Conservation (phyloP, 2,329 filamentous ascomycete genomes). For the Fusarium phyllophilum region DNA sequence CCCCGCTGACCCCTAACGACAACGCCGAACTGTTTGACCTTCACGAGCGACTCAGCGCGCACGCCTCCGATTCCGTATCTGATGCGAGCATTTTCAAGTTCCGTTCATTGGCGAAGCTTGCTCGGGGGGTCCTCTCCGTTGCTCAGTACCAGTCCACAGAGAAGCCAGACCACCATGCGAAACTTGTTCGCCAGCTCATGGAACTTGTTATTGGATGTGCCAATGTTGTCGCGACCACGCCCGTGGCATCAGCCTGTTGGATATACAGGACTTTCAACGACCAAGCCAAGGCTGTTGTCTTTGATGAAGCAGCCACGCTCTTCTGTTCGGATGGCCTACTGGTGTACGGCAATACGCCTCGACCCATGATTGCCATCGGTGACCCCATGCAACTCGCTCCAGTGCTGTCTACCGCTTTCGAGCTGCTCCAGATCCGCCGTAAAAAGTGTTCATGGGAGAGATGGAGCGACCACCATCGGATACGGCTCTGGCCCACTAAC, state of each 20-base stretch:
- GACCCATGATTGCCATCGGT: neutral
- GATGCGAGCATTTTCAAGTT: neutral
- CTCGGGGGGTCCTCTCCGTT: neutral
- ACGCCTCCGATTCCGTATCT: fast-evolving
- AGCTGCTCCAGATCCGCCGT: neutral
- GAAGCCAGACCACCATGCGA: too few species aligned
- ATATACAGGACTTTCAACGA: neutral
- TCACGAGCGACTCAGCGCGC: neutral
- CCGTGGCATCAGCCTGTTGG: neutral
- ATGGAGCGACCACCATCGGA: fast-evolving
- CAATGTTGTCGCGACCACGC: neutral
- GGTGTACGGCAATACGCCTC: neutral
- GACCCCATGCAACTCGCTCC: conserved; percentile 6
- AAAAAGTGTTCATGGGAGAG: neutral
- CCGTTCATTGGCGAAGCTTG: neutral
- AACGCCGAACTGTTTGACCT: neutral
- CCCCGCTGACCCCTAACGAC: neutral
- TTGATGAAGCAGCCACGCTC: conserved; percentile 4
- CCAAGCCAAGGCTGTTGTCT: neutral
- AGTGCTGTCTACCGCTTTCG: neutral
- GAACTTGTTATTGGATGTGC: neutral
- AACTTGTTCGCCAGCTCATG: neutral
- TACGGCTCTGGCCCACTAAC: neutral
- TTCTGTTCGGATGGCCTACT: neutral
- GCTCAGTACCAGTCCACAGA: neutral